Base-by-base conservation (phyloP, 257 asterid species). In the Penstemon newberryi region DNA sequence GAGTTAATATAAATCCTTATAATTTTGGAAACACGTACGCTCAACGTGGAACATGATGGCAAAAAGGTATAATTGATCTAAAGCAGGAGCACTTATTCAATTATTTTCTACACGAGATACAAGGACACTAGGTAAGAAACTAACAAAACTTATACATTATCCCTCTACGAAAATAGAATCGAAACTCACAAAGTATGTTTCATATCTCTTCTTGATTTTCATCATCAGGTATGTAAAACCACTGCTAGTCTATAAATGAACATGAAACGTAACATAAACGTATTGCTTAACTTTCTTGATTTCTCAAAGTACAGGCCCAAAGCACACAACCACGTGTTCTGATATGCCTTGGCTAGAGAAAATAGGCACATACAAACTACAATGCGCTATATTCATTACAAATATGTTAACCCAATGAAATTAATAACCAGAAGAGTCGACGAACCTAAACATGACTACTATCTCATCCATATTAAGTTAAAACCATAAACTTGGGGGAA, bases 1-100 rank as follows among this genome's bases (percentile, higher is more conserved):
- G 67, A 65, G 66, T 69, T 73, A 70, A 33, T 65, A 33, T 62
- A 25, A 49, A 38, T 56, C 42, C 18, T 5, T 13, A 44, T 19
- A 25, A 4, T 49, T 36, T 33, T 9, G 19, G 66, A 64, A 53
- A 15, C 51, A 40, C 58, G 15, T 51, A 50, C 8, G 44, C 41
- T 41, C 11, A 42, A 67, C 19, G 42, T 7, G 25, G 49, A 25
- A 63, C 39, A 8, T 10, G 18, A 66, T 41, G 18, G 13, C 2
- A 7, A 56, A 43, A 38, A 33, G 0, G 19, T 43, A 66, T 8
- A 43, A 40, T 42, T 54, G 12, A 47, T 4, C 8, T 6, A 37
- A 15, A 67, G 11, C 52, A 63, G 63, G 25, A 40, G 63, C 18
- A 53, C 12, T n/a, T 47, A 42, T 25, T 10, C 58, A 58, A 25